Base-by-base conservation (phyloP, 202 grass and related monocot species). In the Panicum virgatum region DNA sequence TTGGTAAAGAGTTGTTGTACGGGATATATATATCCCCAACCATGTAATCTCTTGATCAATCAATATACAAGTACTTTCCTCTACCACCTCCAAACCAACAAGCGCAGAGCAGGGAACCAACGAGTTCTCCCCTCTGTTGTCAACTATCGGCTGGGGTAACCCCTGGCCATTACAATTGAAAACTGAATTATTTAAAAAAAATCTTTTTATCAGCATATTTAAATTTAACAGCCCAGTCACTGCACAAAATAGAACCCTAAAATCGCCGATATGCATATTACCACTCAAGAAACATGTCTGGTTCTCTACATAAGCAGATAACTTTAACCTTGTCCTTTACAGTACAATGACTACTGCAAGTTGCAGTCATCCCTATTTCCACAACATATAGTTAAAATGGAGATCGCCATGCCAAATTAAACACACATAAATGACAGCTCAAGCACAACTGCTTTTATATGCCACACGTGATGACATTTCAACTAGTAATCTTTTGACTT, bases 221-320 rank as follows among this genome's bases (percentile, higher is more conserved):
- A 47, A 30, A 62, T 16, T 64, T 66, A 47, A 30, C 13, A 58
- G 5, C 37, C 23, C 25, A 76, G 62, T 39, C n/a, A 48, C 57
- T 81, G 1, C 20, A 70, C 26, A 81, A 76, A 59, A 83, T 34
- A 72, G 23, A 42, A 60, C 4, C 77, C 48, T 64, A 19, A 72
- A 53, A 64, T 26, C 39, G 4, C 50, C 9, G 7, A 74, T 66
- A 73, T 7, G 39, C 34, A 71, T 42, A 75, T 27, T 29, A 46
- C 36, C 25, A 16, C 52, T 76, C 22, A 65, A 27, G 26, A 45
- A 80, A 54, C 5, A 84, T 71, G 16, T 70, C 53, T 57, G 62
- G 62, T 76, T 81, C 56, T 45, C 20, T 48, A 40, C 26, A 9
- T 53, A 80, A 60, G 42, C 18, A 67, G 7, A 73, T 47, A 57